Conservation (phyloP, 2,329 filamentous ascomycete species). For the Fusarium anthophilum region DNA sequence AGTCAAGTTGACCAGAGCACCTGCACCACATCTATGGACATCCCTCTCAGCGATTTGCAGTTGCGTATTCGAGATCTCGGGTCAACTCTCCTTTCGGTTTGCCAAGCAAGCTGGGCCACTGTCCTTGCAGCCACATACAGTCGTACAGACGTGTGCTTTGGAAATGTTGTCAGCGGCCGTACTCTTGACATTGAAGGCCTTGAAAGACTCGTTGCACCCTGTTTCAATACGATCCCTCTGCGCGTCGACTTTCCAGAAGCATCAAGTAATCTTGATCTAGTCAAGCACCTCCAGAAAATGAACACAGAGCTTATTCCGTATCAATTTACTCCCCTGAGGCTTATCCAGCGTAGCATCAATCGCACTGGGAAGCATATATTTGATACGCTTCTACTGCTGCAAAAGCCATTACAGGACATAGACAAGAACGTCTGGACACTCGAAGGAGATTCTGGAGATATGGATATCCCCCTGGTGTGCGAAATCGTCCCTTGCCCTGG, state of each 20-base stretch:
- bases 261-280: constrained; percentile 64
- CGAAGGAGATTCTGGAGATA: constrained; percentile 66
- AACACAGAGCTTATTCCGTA: constrained; percentile 71
- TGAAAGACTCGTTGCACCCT: constrained; percentile 82
- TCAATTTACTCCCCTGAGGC: constrained; percentile 79
- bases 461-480: constrained; percentile 81
- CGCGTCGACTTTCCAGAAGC: constrained; percentile 63
- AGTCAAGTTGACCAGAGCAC: constrained; percentile 43
- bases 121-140: constrained; percentile 66
- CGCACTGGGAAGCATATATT: constrained; percentile 68
- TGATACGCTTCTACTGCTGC: constrained; percentile 82
- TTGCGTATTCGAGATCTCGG: constrained; percentile 61
- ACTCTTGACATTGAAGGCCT: constrained; percentile 72
- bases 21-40: constrained; percentile 43
- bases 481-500: constrained; percentile 71
- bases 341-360: constrained; percentile 66
- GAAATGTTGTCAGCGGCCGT: constrained; percentile 84
- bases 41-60: constrained; percentile 58
- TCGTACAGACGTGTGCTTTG: constrained; percentile 79
- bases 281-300: constrained; percentile 67
- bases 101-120: constrained; percentile 78
- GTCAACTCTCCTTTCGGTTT: constrained; percentile 70
- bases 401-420: constrained; percentile 69
- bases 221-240: constrained; percentile 88
- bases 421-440: constrained; percentile 66